Evolutionary conservation across 192 early-diverging fungal species (phyloP), one percentile per base, ranked within the genome.

Genomic region (Backusella macrospora): DNA sequence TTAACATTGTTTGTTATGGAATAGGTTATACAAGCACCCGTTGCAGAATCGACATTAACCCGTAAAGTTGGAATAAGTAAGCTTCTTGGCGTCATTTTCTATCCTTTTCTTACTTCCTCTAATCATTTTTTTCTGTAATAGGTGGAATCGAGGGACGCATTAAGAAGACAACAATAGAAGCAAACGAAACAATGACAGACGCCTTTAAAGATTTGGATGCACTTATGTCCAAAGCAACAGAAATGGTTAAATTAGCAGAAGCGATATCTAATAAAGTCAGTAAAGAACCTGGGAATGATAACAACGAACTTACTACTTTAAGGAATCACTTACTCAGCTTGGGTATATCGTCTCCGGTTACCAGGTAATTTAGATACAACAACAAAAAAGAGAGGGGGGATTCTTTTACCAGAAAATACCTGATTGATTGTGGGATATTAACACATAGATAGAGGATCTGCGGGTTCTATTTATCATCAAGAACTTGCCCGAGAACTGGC

Each of bases 171-270:
- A 87, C 92, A 65, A 79, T 89, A 44, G 89, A 81, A n/a, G 81
- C 86, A 7, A 92, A 92, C 26, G 86, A 85, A 52, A 90, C 91
- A 3, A 79, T 98, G 15, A 78, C 84, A 42, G 88, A 92, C 40
- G 95, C 95, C 6, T 99, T 99, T 82, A 82, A 86, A 52, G 98
- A 99, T 75, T 81, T 99, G 42, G 88, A 96, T 42, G 90, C 89
- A 18, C 81, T 99, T 48, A 96, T 94, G 86, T 87, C 87, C 40
- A 96, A 93, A 79, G 96, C 96, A 0, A 85, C 88, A 18, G 92
- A 97, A 68, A 96, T 99, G 93, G 94, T 88, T 34, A 85, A 85
- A 84, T 72, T 95, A 34, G 91, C 92, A 1, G 88, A 93, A 82
- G 77, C 85, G 1, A 90, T 93, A 38, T 91, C 81, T 7, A 70